Percentiles rank a stretch among this genome's conserved stretches.
phyloP scores from a whole-genome alignment of 176 grass and related monocot genomes.

The Avena sativa region DNA sequence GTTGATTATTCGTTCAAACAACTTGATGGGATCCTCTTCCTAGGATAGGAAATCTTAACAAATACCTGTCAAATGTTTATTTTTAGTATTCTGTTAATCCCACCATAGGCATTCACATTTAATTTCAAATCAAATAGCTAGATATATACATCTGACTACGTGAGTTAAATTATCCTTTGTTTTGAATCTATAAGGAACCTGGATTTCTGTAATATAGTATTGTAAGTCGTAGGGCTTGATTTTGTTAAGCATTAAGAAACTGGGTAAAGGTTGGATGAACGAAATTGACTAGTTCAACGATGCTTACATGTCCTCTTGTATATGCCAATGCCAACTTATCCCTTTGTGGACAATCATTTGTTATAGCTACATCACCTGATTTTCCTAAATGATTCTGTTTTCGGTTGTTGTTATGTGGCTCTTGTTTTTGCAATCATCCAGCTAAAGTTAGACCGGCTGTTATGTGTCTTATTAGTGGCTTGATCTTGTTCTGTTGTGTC shows the following conservation, averaged over 20 bases:
- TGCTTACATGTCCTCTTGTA: not conserved
- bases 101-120: not conserved
- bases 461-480: constrained; percentile 30
- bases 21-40: not conserved
- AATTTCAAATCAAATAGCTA: not conserved
- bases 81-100: not conserved
- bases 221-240: not conserved
- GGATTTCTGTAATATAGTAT: not conserved
- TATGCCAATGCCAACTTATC: not conserved
- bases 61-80: not conserved
- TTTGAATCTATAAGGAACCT: constrained; percentile 15
- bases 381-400: not conserved
- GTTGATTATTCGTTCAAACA: constrained; percentile 26
- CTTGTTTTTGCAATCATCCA: constrained; percentile 41
- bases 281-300: not conserved
- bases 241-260: not conserved
- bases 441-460: not conserved
- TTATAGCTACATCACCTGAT: not conserved
- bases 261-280: not conserved
- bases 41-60: not conserved
- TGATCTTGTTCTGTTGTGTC: constrained; percentile 35
- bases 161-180: not conserved
- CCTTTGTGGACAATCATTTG: constrained; percentile 6
- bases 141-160: not conserved
- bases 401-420: not conserved